Evolutionary conservation across 2,329 filamentous ascomycete genomes (phyloP).

Genomic region (Thielaviopsis punctulata): DNA sequence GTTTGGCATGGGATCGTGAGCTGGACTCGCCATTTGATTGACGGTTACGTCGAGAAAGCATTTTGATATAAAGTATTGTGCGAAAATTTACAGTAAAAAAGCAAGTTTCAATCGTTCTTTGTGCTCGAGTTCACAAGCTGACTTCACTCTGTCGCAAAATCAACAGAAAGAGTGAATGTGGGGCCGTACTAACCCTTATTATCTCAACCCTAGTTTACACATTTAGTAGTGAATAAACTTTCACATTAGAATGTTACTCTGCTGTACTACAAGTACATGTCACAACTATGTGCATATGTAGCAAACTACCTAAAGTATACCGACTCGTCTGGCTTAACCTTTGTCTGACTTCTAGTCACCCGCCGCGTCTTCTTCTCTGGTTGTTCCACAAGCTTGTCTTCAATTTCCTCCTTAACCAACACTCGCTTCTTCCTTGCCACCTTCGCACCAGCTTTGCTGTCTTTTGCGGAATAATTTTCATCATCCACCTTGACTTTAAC

Average conservation of each 20-base stretch:
- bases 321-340: not conserved
- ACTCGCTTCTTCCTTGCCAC: constrained; percentile 12
- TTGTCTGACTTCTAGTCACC: not conserved
- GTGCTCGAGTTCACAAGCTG: not conserved
- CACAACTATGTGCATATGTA: too few species aligned
- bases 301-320: not conserved
- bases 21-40: not conserved
- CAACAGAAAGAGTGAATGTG: not conserved
- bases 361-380: not conserved
- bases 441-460: constrained; percentile 6
- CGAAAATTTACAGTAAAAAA: not conserved
- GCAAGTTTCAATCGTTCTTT: not conserved
- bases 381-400: constrained; percentile 7
- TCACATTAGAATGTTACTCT: not conserved
- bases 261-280: not conserved
- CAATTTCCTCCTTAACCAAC: constrained; percentile 17
- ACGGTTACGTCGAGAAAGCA: not conserved
- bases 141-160: not conserved
- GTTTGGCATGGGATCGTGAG: not conserved
- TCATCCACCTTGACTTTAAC: constrained; percentile 17
- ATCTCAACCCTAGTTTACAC: not conserved
- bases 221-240: not conserved
- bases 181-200: not conserved
- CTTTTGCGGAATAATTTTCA: not conserved
- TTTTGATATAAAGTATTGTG: not conserved